Evolutionary conservation across 257 asterid genomes (phyloP), one percentile per base, ranked within the genome.

Genomic region (Ligustrum vulgare): DNA sequence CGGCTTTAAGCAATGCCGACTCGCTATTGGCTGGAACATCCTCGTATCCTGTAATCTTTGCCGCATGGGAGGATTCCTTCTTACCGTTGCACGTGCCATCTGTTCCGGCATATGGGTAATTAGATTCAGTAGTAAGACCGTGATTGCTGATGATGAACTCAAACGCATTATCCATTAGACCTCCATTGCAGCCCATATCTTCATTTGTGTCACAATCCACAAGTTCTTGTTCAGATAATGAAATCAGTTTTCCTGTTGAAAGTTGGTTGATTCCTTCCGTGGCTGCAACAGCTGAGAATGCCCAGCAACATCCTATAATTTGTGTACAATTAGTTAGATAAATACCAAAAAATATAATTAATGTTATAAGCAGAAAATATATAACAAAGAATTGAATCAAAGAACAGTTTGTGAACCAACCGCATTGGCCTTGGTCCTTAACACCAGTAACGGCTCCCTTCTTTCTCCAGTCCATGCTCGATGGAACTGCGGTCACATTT

Each of bases 371-470:
- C 8, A 6, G 1, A 1, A 43, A 43, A 43, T 12, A 12, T 3
- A 12, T 43, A 43, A 43, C 51, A 43, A 43, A 43, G 18, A 43
- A 12, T 39, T 4, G 23, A 64, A 10, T 43, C 11, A 41, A 66
- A 67, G 31, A 69, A 13, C 23, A 35, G 23, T 33, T 16, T 18
- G 23, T 36, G 18, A 10, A 56, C 77, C 67, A 49, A 81, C 85
- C 85, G 35, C 85, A 81, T 62, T 20, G 35, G 15, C 79, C 79
- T 72, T 81, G 85, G 45, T 73, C 77, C 67, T 81, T 81, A 3
- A 81, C 76, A 4, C 47, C 65, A 15, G 82, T 77, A 16, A 81
- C 82, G 43, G 82, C 85, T 34, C 85, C 82, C 31, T 73, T 66
- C 47, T 70, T 72, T 34, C 74, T 73, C 85, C 84, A 81, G 60